Percentiles rank a stretch among this genome's conserved stretches.
phyloP scores from a whole-genome alignment of 2,329 filamentous ascomycete species.

The Fusarium musae region DNA sequence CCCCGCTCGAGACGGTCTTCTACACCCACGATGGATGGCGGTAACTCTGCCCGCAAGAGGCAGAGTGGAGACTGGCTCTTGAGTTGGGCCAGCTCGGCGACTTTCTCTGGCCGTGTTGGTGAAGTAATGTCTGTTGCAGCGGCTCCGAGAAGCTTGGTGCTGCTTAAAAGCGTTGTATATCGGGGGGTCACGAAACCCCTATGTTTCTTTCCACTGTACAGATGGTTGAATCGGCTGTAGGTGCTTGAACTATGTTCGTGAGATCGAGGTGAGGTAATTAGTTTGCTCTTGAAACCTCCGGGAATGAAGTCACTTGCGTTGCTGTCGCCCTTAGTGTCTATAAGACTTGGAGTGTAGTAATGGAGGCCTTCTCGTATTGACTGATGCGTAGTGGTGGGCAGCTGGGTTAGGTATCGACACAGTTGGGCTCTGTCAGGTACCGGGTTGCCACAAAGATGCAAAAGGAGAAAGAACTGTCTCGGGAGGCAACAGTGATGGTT shows the following conservation, averaged over 20 bases:
- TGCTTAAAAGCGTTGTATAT: slow-evolving; percentile 29
- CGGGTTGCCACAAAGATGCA: slow-evolving; percentile 32
- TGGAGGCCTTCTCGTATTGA: slow-evolving; percentile 30
- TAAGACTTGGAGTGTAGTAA: slow-evolving; percentile 21
- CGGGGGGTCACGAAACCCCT: slow-evolving; percentile 11
- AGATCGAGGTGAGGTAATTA: background rate
- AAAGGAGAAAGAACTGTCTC: slow-evolving; percentile 46
- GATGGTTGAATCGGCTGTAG: background rate
- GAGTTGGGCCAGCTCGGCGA: slow-evolving; percentile 56
- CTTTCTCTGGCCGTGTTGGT: slow-evolving; percentile 28
- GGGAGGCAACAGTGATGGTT: slow-evolving; percentile 40
- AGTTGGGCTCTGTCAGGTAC: slow-evolving; percentile 38
- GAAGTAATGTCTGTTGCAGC: slow-evolving; percentile 24
- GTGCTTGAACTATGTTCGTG: slow-evolving; percentile 1
- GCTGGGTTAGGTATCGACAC: slow-evolving; percentile 45
- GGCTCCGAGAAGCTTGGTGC: slow-evolving; percentile 36
- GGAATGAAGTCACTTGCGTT: slow-evolving; percentile 6
- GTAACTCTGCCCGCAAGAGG: slow-evolving; percentile 55
- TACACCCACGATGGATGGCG: slow-evolving; percentile 46
- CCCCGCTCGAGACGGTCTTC: slow-evolving; percentile 45
- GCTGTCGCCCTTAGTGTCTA: slow-evolving; percentile 11
- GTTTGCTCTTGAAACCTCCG: background rate
- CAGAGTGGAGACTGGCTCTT: slow-evolving; percentile 55
- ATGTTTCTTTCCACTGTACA: slow-evolving; percentile 4
- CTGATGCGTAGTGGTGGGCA: slow-evolving; percentile 37